Evolutionary conservation across 225 moss, liverwort and hornwort genomes (phyloP).

Genomic region (Pleurozium schreberi): DNA sequence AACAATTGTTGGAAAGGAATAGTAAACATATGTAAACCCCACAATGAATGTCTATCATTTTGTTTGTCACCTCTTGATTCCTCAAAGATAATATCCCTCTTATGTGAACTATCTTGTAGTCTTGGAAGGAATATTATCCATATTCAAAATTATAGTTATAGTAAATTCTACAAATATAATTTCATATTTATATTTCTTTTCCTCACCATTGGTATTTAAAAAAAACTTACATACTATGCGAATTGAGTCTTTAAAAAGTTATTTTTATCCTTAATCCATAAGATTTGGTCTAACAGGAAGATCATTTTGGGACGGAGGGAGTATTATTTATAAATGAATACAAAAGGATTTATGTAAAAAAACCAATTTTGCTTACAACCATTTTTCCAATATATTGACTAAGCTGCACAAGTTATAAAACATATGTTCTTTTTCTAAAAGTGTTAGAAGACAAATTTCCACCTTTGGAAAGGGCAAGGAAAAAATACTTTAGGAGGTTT

Average conservation of each 20-base stretch:
- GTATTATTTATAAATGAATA: neutral
- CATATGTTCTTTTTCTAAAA: rapidly evolving
- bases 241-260: no score
- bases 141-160: no score
- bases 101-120: neutral
- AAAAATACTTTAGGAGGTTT: neutral
- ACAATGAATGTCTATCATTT: rapidly evolving
- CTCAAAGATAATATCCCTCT: neutral
- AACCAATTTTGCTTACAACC: no score
- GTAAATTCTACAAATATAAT: neutral
- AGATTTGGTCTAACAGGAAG: no score
- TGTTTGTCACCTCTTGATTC: rapidly evolving
- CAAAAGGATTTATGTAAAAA: rapidly evolving
- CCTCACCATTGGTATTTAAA: no score
- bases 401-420: neutral
- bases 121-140: rapidly evolving
- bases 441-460: neutral
- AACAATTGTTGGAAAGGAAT: neutral
- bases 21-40: neutral
- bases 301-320: no score
- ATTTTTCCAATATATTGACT: neutral
- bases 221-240: no score
- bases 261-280: no score
- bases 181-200: neutral
- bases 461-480: neutral